phyloP scores from a whole-genome alignment of 2,329 filamentous ascomycete species.

The Calonectria multiphialidica region DNA sequence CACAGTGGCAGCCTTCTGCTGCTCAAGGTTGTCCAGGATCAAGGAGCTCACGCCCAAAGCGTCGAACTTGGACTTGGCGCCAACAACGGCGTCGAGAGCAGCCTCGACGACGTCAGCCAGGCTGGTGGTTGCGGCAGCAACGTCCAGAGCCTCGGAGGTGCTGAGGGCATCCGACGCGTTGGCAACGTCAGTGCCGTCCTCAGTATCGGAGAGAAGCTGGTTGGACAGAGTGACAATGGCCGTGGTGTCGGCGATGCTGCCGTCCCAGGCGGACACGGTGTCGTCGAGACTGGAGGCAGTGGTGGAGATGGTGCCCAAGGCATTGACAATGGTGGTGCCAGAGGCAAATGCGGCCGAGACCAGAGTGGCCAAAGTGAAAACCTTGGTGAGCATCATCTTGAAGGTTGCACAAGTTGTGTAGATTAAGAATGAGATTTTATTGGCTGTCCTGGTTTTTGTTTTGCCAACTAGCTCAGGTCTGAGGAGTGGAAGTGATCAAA shows the following conservation, averaged over 20 bases:
- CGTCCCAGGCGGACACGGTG: slow-evolving; percentile 10
- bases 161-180: neutral
- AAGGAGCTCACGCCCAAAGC: neutral
- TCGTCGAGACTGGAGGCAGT: slow-evolving; percentile 1
- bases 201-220: slow-evolving; percentile 1
- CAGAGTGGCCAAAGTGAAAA: slow-evolving; percentile 5
- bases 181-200: slow-evolving; percentile 2
- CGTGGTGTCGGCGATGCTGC: neutral
- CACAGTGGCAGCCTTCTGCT: slow-evolving; percentile 3
- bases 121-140: neutral
- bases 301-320: neutral
- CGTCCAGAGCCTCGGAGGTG: neutral
- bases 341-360: slow-evolving; percentile 5
- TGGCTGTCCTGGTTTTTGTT: neutral
- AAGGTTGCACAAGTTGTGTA: neutral
- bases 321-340: slow-evolving; percentile 1
- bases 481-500: neutral
- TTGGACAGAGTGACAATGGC: slow-evolving; percentile 9
- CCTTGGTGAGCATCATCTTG: slow-evolving; percentile 13
- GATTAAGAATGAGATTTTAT: neutral
- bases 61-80: slow-evolving; percentile 11
- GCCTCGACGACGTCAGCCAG: neutral
- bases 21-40: neutral
- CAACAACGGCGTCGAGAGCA: neutral
- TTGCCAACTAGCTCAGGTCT: neutral